Conservation (phyloP, 2,329 filamentous ascomycete genomes). For the Penicillium sp. region DNA sequence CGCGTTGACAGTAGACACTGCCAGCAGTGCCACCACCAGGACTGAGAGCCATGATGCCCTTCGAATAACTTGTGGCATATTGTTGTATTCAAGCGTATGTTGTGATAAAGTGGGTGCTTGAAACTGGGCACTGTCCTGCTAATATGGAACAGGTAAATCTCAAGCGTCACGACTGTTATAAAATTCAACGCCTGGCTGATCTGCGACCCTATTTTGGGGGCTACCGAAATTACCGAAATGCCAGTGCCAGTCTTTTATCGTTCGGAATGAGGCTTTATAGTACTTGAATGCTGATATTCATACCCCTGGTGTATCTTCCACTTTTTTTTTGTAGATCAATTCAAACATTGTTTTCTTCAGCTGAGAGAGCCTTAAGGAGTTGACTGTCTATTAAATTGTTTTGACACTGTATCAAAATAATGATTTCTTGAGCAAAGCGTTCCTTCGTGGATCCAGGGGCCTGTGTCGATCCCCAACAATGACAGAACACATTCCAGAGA, state of each 20-base stretch:
- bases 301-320: not conserved
- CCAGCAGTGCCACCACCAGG: conserved; percentile 5
- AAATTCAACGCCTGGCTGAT: not conserved
- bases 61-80: conserved; percentile 6
- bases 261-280: conserved; percentile 18
- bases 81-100: not conserved
- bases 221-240: conserved; percentile 1
- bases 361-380: not conserved
- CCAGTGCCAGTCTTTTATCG: not conserved
- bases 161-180: not conserved
- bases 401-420: not conserved
- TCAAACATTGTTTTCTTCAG: not conserved
- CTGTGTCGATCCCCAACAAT: conserved; percentile 9
- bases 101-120: not conserved
- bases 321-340: not conserved
- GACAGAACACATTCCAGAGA: conserved; percentile 19
- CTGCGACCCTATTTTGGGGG: not conserved
- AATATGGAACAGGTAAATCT: not conserved
- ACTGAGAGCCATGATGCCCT: conserved; percentile 4
- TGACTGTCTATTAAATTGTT: not conserved
- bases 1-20: conserved; percentile 15
- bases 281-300: conserved; percentile 9
- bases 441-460: conserved; percentile 18
- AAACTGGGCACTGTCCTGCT: not conserved
- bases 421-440: not conserved